These are phyloP conservation scores for Hygrophoropsis aurantiaca DNA, from an alignment of 768 basidiomycete species.

Conservation along the genomic window DNA sequence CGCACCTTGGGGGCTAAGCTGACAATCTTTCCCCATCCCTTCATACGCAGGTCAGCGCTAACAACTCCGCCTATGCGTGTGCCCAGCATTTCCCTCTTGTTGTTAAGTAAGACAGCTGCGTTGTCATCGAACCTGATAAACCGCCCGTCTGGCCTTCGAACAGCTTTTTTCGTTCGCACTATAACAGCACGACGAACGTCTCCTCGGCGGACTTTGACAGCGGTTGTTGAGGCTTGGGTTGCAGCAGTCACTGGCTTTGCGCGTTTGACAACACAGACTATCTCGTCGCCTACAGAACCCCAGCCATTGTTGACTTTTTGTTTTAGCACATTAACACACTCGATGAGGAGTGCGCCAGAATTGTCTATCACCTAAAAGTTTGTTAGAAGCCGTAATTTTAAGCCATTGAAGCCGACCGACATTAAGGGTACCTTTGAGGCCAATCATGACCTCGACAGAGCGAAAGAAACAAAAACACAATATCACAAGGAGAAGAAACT, in stretches of 20 bases:
- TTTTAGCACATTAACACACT: conserved; percentile 96
- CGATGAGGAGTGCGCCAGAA: conserved; percentile 90
- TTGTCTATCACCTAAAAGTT: conserved; percentile 93
- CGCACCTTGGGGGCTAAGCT: conserved; percentile 86
- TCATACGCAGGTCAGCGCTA: conserved; percentile 84
- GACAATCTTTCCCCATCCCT: conserved; percentile 94
- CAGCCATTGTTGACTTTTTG: conserved; percentile 95
- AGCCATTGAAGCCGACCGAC: too few species aligned
- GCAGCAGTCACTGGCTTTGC: conserved; percentile 80
- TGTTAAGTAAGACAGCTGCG: conserved; percentile 90
- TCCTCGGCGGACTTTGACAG: conserved; percentile 88
- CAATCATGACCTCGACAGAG: conserved; percentile 67
- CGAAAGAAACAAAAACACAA: not conserved
- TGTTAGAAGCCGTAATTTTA: too few species aligned
- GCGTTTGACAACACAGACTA: conserved; percentile 91
- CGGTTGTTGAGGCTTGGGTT: conserved; percentile 66
- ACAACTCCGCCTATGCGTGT: conserved; percentile 94
- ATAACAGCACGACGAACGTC: conserved; percentile 96
- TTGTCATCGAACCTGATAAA: conserved; percentile 94
- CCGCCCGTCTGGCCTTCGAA: conserved; percentile 85
- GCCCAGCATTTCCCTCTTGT: conserved; percentile 94
- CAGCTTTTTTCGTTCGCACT: conserved; percentile 87
- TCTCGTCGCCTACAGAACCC: conserved; percentile 92
- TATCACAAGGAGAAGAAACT: not conserved
- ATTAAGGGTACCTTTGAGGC: conserved; percentile 89